Conservation (phyloP, 148 eudicot species). For the Chenopodium suecicum region DNA sequence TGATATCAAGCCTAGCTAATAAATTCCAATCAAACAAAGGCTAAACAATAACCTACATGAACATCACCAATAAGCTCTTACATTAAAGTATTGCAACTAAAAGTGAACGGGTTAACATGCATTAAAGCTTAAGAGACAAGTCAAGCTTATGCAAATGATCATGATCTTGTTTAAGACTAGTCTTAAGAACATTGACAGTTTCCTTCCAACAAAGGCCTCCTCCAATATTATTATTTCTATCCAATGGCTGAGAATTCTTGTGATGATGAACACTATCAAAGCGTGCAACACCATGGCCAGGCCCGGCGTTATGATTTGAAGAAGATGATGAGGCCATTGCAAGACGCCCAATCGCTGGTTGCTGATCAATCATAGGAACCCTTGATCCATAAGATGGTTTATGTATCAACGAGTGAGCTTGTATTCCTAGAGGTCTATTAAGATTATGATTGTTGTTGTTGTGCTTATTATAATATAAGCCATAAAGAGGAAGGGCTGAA, state of each 20-base stretch:
- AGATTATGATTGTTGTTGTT: background rate
- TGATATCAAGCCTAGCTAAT: background rate
- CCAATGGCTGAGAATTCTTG: conserved; percentile 37
- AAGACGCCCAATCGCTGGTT: conserved; percentile 53
- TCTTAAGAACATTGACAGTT: conserved; percentile 21
- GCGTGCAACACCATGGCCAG: conserved; percentile 37
- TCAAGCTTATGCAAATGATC: conserved; percentile 60
- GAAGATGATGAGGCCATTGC: conserved; percentile 30
- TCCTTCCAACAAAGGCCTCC: conserved; percentile 29
- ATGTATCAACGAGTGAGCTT: conserved; percentile 38
- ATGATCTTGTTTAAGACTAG: conserved; percentile 55
- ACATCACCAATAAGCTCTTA: no score
- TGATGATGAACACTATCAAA: conserved; percentile 35
- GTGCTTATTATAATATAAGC: conserved; percentile 11
- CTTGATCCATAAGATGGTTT: conserved; percentile 44
- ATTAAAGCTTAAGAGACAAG: conserved; percentile 70
- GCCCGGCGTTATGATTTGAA: conserved; percentile 20
- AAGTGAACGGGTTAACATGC: no score
- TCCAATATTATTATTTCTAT: conserved; percentile 21
- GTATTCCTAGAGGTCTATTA: conserved; percentile 30
- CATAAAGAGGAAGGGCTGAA: conserved; percentile 26
- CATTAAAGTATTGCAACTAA: conserved; percentile 4
- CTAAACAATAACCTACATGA: background rate
- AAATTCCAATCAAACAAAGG: conserved; percentile 13
- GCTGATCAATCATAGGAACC: conserved; percentile 52